A percentile compares a stretch with the other conserved stretches of the same genome.
These are phyloP conservation scores for Ceratobasidium sp. DNA, from an alignment of 1,284 basidiomycete species.

Conservation along the genomic window DNA sequence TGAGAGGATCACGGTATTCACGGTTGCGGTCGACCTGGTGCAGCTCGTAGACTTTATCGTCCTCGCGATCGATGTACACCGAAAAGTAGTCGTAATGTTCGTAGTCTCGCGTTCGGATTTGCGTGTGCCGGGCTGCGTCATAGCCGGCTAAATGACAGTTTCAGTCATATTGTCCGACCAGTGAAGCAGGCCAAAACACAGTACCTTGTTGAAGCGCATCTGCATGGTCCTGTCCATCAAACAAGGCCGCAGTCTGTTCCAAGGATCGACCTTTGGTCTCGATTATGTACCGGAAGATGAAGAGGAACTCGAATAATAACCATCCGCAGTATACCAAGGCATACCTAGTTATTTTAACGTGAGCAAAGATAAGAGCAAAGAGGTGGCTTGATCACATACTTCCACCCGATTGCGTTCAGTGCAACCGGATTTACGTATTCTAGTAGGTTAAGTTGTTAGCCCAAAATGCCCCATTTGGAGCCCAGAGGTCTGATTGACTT, in stretches of 20 bases:
- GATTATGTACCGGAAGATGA: conserved; percentile 49
- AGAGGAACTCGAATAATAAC: conserved; percentile 52
- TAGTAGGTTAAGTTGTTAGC: neutral
- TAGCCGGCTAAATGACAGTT: conserved; percentile 34
- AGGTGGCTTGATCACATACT: conserved; percentile 56
- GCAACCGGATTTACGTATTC: conserved; percentile 76
- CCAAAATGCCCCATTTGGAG: neutral
- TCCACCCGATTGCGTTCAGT: conserved; percentile 68
- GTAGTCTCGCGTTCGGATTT: conserved; percentile 37
- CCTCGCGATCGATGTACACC: conserved; percentile 34
- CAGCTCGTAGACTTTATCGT: conserved; percentile 43
- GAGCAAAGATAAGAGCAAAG: neutral
- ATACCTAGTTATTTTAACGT: conserved; percentile 46
- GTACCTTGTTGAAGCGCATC: conserved; percentile 38
- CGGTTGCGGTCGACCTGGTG: conserved; percentile 25
- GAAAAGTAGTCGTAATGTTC: conserved; percentile 33
- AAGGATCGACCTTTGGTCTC: conserved; percentile 49
- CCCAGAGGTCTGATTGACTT: neutral
- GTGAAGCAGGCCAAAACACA: neutral
- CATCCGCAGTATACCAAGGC: conserved; percentile 58
- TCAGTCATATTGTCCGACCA: neutral
- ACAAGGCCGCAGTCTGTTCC: conserved; percentile 50
- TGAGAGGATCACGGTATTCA: neutral
- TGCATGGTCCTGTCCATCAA: conserved; percentile 46
- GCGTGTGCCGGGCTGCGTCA: conserved; percentile 41